Evolutionary conservation across 2,329 filamentous ascomycete genomes (phyloP), one percentile per base, ranked within the genome.

Genomic region (Orbilia ellipsospora): DNA sequence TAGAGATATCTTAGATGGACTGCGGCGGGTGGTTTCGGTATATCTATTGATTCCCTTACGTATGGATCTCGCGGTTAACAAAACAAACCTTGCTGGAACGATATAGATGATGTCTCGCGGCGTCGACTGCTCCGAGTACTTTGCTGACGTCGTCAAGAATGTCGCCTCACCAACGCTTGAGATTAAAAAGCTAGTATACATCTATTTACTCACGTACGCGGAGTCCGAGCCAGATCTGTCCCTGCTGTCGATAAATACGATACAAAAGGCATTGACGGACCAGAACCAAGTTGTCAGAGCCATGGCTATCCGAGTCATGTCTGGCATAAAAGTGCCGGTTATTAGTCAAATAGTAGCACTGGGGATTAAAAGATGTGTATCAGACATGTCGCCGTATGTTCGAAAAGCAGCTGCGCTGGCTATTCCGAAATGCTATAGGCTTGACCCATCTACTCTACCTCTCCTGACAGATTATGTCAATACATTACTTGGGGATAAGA

Each of bases 131-230:
- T 86, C 96, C 1, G 90, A 92, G 20, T 96, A 94, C 86, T 99
- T 99, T 86, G 96, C 94, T n/a, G 92, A 93, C 23, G 92, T 99
- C 66, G 93, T 99, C 82, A 99, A 99, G 85, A 99, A 98, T 80
- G 93, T 97, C 73, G 94, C 94, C 28, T 97, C 92, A 44, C 91
- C 94, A 13, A 97, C 93, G 80, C 87, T 97, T 80, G 93, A 96
- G 81, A 94, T 98, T 83, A 96, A 97, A 84, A 98, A 98, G 83
- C 89, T 99, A 67, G 95, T 99, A 77, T 99, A 99, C 85, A 96
- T 97, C 82, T 99, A 97, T 83, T 89, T 99, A 77, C 90, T 98
- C 75, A 92, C 96, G 82, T 94, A 99, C 86, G 95, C 95, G 82
- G 95, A 98, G 82, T 89, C 93, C 78, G 95, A 98, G 81, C 95